phyloP scores from a whole-genome alignment of 2,329 filamentous ascomycete species.

The Lomentospora prolificans region DNA sequence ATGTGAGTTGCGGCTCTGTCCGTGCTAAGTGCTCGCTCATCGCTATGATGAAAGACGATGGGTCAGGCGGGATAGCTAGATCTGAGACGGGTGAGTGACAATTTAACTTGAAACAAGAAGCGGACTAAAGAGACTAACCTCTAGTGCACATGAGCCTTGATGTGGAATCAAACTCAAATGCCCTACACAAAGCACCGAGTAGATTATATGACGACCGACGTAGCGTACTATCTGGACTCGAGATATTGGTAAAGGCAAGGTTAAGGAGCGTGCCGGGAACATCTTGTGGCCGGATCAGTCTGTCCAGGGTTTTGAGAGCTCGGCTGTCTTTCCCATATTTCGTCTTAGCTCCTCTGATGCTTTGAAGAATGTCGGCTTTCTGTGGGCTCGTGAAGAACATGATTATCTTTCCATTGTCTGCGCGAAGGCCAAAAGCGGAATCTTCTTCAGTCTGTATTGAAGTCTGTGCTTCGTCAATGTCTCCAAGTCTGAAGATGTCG shows the following conservation, averaged over 20 bases:
- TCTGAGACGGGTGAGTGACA: slow-evolving; percentile 35
- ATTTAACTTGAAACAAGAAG: slow-evolving; percentile 5
- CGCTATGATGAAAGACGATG: slow-evolving; percentile 53
- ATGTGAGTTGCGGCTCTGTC: slow-evolving; percentile 56
- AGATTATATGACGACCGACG: slow-evolving; percentile 59
- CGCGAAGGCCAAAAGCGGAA: slow-evolving; percentile 55
- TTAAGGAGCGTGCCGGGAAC: slow-evolving; percentile 61
- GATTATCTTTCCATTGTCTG: slow-evolving; percentile 59
- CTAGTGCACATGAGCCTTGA: slow-evolving; percentile 52
- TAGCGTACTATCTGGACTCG: slow-evolving; percentile 49
- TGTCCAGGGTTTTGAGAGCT: slow-evolving; percentile 50
- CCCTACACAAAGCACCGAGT: slow-evolving; percentile 54
- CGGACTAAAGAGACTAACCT: slow-evolving; percentile 32
- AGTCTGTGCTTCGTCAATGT: slow-evolving; percentile 57
- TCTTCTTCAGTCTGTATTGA: slow-evolving; percentile 57
- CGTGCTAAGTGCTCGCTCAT: slow-evolving; percentile 55
- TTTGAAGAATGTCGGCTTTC: slow-evolving; percentile 53
- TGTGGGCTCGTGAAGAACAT: slow-evolving; percentile 63
- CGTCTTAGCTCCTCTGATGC: slow-evolving; percentile 51
- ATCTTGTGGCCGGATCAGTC: slow-evolving; percentile 59
- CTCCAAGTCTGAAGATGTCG: slow-evolving; percentile 58
- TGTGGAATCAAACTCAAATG: slow-evolving; percentile 56
- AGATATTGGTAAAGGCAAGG: slow-evolving; percentile 56
- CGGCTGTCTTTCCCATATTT: slow-evolving; percentile 56
- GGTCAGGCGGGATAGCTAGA: slow-evolving; percentile 52